phyloP scores from a whole-genome alignment of 768 basidiomycete genomes.

The Lyophyllum semitale region DNA sequence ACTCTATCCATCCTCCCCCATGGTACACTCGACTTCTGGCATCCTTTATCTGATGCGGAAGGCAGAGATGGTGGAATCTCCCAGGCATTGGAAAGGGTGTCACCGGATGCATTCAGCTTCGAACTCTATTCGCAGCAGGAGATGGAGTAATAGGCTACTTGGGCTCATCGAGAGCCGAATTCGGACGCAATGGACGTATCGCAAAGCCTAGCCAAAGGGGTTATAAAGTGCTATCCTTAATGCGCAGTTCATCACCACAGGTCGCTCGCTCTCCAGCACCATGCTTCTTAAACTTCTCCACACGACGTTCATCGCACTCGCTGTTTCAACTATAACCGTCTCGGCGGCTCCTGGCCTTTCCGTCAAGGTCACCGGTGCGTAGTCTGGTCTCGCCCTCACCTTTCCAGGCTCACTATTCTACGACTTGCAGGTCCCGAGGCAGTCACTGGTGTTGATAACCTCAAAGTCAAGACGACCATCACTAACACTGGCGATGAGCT shows the following conservation, averaged over 20 bases:
- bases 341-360: constrained; percentile 36
- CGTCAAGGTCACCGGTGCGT: constrained; percentile 34
- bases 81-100: too few relatives aligned
- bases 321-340: constrained; percentile 32
- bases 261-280: constrained; percentile 4
- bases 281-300: constrained; percentile 36
- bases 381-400: not conserved
- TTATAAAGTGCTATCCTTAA: constrained; percentile 7
- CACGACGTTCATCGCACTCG: constrained; percentile 33
- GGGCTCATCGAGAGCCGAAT: too few relatives aligned
- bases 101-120: too few relatives aligned
- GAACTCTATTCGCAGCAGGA: too few relatives aligned
- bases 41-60: too few relatives aligned
- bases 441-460: constrained; percentile 36
- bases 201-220: too few relatives aligned
- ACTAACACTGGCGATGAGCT: constrained; percentile 50
- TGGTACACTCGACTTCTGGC: too few relatives aligned
- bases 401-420: not conserved
- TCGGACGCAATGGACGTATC: too few relatives aligned
- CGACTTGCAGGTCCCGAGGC: constrained; percentile 29
- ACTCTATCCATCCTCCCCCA: too few relatives aligned
- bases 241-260: not conserved
- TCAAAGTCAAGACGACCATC: constrained; percentile 41
- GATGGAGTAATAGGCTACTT: too few relatives aligned
- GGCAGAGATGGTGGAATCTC: too few relatives aligned